Evolutionary conservation across 192 early-diverging fungal species (phyloP), one percentile per base, ranked within the genome.

Genomic region (Backusella westeae): DNA sequence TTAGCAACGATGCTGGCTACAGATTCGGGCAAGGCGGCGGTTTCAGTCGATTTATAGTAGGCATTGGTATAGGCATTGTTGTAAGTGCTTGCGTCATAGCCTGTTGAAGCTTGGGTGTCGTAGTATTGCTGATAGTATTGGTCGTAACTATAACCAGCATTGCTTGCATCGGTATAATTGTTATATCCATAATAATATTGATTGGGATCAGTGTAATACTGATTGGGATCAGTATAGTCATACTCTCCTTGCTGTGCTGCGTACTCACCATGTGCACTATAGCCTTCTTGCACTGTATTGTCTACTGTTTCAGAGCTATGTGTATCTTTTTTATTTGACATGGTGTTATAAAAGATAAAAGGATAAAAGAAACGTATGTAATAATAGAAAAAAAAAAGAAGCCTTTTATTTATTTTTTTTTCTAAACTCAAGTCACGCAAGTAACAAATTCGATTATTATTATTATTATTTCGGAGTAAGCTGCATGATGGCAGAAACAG

Each of bases 401-500:
- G n/a, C 19, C 7, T 9, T 56, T 56, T 9, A 9, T 23, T 21
- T 23, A 23, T 49, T n/a, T 49, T 49, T 49, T 49, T 49, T 3
- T 53, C 49, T 6, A 53, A 53, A 21, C 7, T 14, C 8, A 59
- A 68, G 67, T 68, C 34, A 68, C 34, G 34, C 7, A 32, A 67
- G 21, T 17, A 23, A 10, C 4, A 67, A 17, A 67, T n/a, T n/a
- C 34, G 5, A 67, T 29, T 17, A n/a, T 32, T 71, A 17, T 29
- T 6, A 17, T 2, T 73, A 35, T 68, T 70, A 56, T 70, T 76
- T 76, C 12, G 49, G 67, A 8, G 75, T 76, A 7, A 76, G 29
- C 42, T 77, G 69, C 69, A 71, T 77, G 9, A 77, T 34, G 9
- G 44, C 78, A 42, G 67, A 70, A 9, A 79, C 69, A 49, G 78